Evolutionary conservation across 805 yeast genomes (phyloP).

Genomic region (Cyberlindnera petersonii): DNA sequence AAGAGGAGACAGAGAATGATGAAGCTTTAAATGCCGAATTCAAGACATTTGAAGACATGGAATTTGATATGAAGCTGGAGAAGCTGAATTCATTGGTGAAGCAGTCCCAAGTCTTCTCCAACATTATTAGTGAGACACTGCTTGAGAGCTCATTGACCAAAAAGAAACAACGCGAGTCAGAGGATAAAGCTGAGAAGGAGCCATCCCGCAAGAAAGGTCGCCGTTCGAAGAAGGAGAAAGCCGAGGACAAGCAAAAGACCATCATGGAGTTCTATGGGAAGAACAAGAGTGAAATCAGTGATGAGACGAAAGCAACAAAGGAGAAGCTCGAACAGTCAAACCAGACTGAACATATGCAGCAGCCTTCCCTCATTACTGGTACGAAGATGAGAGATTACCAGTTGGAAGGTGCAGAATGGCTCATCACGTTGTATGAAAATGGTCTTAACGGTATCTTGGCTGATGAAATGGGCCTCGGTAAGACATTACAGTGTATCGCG

Average conservation of each 20-base stretch:
- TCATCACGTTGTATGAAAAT: constrained; percentile 81
- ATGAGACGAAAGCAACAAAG: constrained; percentile 25
- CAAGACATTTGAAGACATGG: constrained; percentile 36
- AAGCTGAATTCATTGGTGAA: constrained; percentile 74
- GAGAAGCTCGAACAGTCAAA: constrained; percentile 16
- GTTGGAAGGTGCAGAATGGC: constrained; percentile 87
- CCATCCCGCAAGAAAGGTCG: constrained; percentile 17
- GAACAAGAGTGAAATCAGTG: constrained; percentile 16
- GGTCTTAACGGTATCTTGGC: constrained; percentile 94
- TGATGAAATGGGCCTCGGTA: constrained; percentile 97
- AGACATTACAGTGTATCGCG: constrained; percentile 85
- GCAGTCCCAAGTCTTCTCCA: constrained; percentile 82
- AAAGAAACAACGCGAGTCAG: constrained; percentile 25
- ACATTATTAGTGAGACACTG: constrained; percentile 78
- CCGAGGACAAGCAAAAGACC: constrained; percentile 4
- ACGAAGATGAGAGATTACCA: constrained; percentile 79
- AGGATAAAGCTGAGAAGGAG: constrained; percentile 17
- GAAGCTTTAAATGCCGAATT: constrained; percentile 10
- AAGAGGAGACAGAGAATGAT: constrained; percentile 9
- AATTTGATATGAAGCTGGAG: constrained; percentile 55
- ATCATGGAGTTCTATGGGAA: constrained; percentile 25
- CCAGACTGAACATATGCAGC: constrained; percentile 30
- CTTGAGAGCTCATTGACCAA: constrained; percentile 43
- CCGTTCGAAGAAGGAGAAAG: constrained; percentile 22
- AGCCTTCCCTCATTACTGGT: constrained; percentile 52